These are phyloP conservation scores for Dianthus caryophyllus DNA, from an alignment of 148 eudicot species.

Conservation along the genomic window DNA sequence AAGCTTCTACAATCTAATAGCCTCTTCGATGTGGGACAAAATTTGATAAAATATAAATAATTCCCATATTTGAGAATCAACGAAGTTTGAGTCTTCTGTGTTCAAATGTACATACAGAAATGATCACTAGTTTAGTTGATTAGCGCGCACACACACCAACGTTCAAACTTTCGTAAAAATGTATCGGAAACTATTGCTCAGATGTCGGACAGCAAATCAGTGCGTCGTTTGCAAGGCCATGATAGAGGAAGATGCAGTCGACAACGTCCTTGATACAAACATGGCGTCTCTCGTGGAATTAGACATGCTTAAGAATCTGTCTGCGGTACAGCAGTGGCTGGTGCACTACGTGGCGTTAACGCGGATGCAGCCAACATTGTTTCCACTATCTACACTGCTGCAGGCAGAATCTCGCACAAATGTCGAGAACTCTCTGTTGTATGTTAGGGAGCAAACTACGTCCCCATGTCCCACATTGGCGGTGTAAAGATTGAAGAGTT, in stretches of 20 bases:
- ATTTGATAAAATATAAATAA: too few relatives aligned
- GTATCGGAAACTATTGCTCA: conserved; percentile 54
- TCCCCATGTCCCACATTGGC: too few relatives aligned
- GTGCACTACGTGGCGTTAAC: conserved; percentile 72
- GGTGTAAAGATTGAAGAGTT: too few relatives aligned
- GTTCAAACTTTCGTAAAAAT: conserved; percentile 12
- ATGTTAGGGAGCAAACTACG: too few relatives aligned
- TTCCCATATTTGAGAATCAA: not conserved
- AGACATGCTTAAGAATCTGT: conserved; percentile 74
- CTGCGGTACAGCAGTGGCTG: conserved; percentile 72
- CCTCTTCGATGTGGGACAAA: not conserved
- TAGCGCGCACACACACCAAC: not conserved
- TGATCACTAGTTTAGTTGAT: not conserved
- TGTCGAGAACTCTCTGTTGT: too few relatives aligned
- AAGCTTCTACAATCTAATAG: not conserved
- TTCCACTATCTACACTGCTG: conserved; percentile 62
- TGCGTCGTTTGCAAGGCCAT: conserved; percentile 74
- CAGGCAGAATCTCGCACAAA: conserved; percentile 76
- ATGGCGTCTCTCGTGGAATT: conserved; percentile 73
- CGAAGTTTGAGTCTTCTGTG: conserved; percentile 6
- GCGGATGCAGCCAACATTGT: conserved; percentile 74
- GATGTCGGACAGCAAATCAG: conserved; percentile 74
- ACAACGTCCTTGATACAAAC: conserved; percentile 54
- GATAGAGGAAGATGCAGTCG: conserved; percentile 56
- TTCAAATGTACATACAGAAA: conserved; percentile 18